Percentiles rank a stretch among this genome's conserved stretches.
phyloP scores from a whole-genome alignment of 768 basidiomycete genomes.

The Suillus alpinus region DNA sequence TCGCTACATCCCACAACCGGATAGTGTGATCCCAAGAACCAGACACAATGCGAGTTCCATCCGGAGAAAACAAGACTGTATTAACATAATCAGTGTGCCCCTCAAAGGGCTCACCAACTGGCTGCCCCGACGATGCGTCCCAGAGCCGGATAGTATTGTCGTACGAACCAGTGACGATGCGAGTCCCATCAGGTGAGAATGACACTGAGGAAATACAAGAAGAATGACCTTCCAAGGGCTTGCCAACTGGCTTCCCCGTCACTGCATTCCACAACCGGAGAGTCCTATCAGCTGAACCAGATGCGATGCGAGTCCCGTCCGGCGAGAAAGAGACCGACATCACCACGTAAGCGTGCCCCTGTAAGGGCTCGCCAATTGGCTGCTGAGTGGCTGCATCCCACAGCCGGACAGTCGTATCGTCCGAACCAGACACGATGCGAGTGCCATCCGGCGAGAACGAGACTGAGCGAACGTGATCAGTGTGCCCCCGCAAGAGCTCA shows the following conservation, averaged over 20 bases:
- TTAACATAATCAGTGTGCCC: too few relatives aligned
- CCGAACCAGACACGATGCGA: conserved; percentile 8
- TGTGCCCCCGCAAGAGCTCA: conserved; percentile 3
- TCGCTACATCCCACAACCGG: too few relatives aligned
- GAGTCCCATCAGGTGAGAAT: background rate
- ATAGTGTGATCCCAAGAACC: too few relatives aligned
- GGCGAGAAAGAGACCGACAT: conserved; percentile 15
- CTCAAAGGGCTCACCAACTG: background rate
- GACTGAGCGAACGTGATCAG: background rate
- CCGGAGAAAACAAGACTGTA: too few relatives aligned
- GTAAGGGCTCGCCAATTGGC: background rate
- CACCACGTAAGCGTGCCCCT: conserved; percentile 11
- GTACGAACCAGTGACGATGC: background rate
- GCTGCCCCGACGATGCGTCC: background rate
- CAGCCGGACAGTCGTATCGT: background rate
- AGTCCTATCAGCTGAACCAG: conserved; percentile 13
- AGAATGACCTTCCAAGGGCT: background rate
- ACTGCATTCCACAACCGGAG: conserved; percentile 14
- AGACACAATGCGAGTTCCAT: too few relatives aligned
- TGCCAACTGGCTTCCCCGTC: background rate
- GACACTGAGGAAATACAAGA: fast-evolving
- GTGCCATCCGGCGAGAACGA: conserved; percentile 12
- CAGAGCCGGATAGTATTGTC: background rate
- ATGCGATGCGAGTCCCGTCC: conserved; percentile 15
- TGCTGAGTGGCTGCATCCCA: conserved; percentile 3